A percentile compares a stretch with the other conserved stretches of the same genome.
phyloP scores from a whole-genome alignment of 495 filamentous ascomycete species.

The Penicillium lagena region DNA sequence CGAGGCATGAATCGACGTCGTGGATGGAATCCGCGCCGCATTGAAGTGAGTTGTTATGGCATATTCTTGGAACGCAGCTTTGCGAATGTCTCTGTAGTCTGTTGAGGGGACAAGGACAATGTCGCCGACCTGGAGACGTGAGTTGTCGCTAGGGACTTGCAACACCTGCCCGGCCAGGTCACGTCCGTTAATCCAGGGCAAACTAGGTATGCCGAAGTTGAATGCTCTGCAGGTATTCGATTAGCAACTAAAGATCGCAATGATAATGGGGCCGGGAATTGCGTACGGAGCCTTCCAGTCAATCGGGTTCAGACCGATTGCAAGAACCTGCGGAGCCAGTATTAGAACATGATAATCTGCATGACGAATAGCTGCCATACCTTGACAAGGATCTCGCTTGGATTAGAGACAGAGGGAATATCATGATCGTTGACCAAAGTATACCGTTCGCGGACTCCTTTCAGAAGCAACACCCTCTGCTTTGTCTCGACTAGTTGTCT shows the following conservation, averaged over 20 bases:
- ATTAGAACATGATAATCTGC: slow-evolving; percentile 1
- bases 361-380: slow-evolving; percentile 13
- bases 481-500: slow-evolving; percentile 5
- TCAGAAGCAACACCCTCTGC: slow-evolving; percentile 29
- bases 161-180: slow-evolving; percentile 56
- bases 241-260: neutral
- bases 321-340: slow-evolving; percentile 26
- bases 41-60: slow-evolving; percentile 57
- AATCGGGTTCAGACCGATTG: slow-evolving; percentile 63
- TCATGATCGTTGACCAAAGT: slow-evolving; percentile 39
- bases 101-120: slow-evolving; percentile 59
- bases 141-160: slow-evolving; percentile 30
- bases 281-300: slow-evolving; percentile 69
- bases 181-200: slow-evolving; percentile 62
- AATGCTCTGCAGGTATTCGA: slow-evolving; percentile 40
- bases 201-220: slow-evolving; percentile 56
- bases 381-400: slow-evolving; percentile 51
- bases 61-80: slow-evolving; percentile 65
- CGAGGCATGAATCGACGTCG: slow-evolving; percentile 40
- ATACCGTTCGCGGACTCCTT: slow-evolving; percentile 31
- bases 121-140: slow-evolving; percentile 48
- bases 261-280: neutral
- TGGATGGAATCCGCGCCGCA: slow-evolving; percentile 48
- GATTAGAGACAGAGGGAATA: slow-evolving; percentile 36
- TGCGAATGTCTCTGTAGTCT: slow-evolving; percentile 64